Evolutionary conservation across 2,329 filamentous ascomycete species (phyloP), one percentile per base, ranked within the genome.

Genomic region (Venturia pyrina): DNA sequence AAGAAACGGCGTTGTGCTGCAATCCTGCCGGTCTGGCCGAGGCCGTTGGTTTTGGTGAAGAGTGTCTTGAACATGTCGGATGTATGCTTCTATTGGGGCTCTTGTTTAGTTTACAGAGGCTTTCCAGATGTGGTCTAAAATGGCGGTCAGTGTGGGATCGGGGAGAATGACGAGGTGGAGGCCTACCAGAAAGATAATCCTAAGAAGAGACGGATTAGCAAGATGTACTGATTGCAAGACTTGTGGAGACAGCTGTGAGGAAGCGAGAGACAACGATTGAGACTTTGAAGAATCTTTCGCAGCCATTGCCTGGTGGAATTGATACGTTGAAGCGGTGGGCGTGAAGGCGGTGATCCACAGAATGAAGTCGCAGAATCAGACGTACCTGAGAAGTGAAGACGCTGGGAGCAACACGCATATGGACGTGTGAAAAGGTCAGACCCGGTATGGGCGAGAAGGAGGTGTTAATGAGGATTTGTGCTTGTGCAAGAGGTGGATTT

Each of bases 111-210:
- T 86, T 75, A 83, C 81, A 74, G 83, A 85, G 72, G 85, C 84
- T 80, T 87, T 87, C 85, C 85, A 87, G 77, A 87, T 81, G 80
- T 87, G 85, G 80, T 87, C 85, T 82, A 68, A 63, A 50, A 67
- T 65, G 48, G 65, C 37, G 65, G 70, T 75, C 66, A 74, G 72
- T 74, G 64, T 68, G 56, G 66, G 67, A 64, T 61, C 69, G 56
- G 66, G 65, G 64, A 67, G 63, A 66, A 60, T 65, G 68, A 70
- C 19, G 21, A 28, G 17, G 53, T 41, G 34, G 21, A 46, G 56
- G 70, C 77, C 74, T 81, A 82, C 80, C 81, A 80, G 84, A 86
- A 79, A 87, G 86, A 78, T 87, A 87, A 80, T 87, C 84, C 85
- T 83, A 71, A 57, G 48, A 66, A 70, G 53, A 34, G 19, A 37